Percentiles rank a stretch among this genome's conserved stretches.
These are phyloP conservation scores for Diaporthe humulicola DNA, from an alignment of 2,329 filamentous ascomycete species.

Conservation along the genomic window DNA sequence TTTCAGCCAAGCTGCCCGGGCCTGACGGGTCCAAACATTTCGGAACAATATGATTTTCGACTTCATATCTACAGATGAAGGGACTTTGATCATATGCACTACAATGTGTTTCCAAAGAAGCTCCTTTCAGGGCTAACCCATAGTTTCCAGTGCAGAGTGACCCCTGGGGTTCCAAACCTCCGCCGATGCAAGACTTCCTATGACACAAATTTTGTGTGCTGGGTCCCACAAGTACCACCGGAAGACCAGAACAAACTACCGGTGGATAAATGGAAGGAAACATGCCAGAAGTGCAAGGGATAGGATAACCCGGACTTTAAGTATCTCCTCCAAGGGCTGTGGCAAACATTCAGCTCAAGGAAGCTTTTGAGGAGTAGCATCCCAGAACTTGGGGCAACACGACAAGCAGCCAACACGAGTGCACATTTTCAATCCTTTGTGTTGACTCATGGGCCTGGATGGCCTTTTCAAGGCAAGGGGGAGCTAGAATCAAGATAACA, in stretches of 20 bases:
- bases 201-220: neutral
- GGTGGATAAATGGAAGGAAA: neutral
- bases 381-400: no score
- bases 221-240: neutral
- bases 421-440: rapidly evolving
- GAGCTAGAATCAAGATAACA: neutral
- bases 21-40: neutral
- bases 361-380: neutral
- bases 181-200: neutral
- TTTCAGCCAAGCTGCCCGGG: neutral
- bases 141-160: neutral
- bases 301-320: neutral
- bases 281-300: neutral
- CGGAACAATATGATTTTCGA: neutral
- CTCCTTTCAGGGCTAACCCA: neutral
- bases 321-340: neutral
- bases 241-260: neutral
- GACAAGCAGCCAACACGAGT: neutral
- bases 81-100: no score
- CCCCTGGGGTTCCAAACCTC: neutral
- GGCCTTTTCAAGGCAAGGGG: neutral
- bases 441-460: no score
- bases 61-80: rapidly evolving
- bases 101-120: rapidly evolving
- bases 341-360: neutral